Percentiles rank a stretch among this genome's conserved stretches.
These are phyloP conservation scores for Calocybe gambosa DNA, from an alignment of 1,284 basidiomycete species.

Conservation along the genomic window DNA sequence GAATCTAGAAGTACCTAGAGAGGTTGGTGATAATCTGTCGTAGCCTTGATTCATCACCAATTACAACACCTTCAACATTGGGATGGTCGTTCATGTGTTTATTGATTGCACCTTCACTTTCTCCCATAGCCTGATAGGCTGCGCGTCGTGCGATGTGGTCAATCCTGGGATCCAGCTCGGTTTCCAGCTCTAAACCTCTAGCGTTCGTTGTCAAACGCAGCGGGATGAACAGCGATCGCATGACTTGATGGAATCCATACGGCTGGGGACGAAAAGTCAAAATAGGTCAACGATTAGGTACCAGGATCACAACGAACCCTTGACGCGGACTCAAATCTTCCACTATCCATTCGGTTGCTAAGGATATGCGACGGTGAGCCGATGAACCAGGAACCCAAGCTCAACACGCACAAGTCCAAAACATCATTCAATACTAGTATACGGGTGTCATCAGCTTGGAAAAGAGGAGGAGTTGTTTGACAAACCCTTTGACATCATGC, in stretches of 20 bases:
- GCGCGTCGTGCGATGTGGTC: constrained; percentile 61
- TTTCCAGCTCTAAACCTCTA: constrained; percentile 61
- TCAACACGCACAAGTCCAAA: constrained; percentile 61
- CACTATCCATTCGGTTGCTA: constrained; percentile 72
- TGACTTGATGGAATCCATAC: constrained; percentile 79
- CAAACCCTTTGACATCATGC: constrained; percentile 84
- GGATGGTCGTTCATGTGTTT: constrained; percentile 36
- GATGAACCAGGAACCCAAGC: neutral
- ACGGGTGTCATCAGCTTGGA: neutral
- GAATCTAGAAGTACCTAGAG: constrained; percentile 42
- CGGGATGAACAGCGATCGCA: constrained; percentile 75
- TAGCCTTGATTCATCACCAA: constrained; percentile 76
- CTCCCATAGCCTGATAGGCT: constrained; percentile 52
- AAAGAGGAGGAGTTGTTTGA: neutral
- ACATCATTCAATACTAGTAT: constrained; percentile 78
- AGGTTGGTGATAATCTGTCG: constrained; percentile 78
- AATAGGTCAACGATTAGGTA: neutral
- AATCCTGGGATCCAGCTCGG: constrained; percentile 68
- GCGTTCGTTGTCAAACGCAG: constrained; percentile 72
- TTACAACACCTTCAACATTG: constrained; percentile 58
- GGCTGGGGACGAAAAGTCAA: constrained; percentile 36
- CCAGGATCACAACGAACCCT: constrained; percentile 31
- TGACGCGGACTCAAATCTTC: constrained; percentile 67
- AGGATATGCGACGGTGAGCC: constrained; percentile 3
- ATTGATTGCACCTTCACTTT: constrained; percentile 33